Evolutionary conservation across 1,139 yeast genomes (phyloP), one percentile per base, ranked within the genome.

Genomic region (Suhomyces bokatorum): DNA sequence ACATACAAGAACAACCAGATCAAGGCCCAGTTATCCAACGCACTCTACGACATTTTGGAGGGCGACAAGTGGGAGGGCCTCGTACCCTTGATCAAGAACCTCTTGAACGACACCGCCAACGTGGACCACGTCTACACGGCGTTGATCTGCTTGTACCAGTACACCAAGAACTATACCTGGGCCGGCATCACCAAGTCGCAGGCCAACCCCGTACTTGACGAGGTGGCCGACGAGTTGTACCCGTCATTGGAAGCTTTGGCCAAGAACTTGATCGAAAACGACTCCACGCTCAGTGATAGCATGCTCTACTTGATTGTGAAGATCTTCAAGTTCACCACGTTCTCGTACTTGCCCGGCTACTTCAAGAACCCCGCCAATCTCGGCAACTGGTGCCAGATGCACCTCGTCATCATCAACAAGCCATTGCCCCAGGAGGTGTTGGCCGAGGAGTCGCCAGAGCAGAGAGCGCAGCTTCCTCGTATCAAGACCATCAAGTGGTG

Each of bases 401-500:
- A 82, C 56, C 69, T 84, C 37, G 64, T 72, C 47, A 65, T 83
- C 37, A 74, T 80, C 49, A 70, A 70, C 51, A 62, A 69, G 43
- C 77, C 77, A 1, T 65, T 75, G 39, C 77, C 77, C 0, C 58
- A 56, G 6, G 56, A 63, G 7, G 66, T 74, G 0, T 51, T 69
- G 54, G 59, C 67, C n/a, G 72, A 73, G 39, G 75, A 71, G 32
- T 56, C 61, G 6, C 40, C 53, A 3, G 78, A 71, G 28, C 51
- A 57, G 22, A 65, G 77, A 51, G 53, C 58, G 3, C 51, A 60
- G 20, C 73, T 75, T 53, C 80, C 79, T 35, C 65, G 87, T 53
- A 71, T 80, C 22, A 83, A 83, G 55, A 75, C 85, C 32, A 79
- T 80, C 43, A 85, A 85, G 62, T 85, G 91, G 91, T 81, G 84